A percentile compares a stretch with the other conserved stretches of the same genome.
Conservation (phyloP, 345 rosid genomes). For the Eucalyptus melliodora region DNA sequence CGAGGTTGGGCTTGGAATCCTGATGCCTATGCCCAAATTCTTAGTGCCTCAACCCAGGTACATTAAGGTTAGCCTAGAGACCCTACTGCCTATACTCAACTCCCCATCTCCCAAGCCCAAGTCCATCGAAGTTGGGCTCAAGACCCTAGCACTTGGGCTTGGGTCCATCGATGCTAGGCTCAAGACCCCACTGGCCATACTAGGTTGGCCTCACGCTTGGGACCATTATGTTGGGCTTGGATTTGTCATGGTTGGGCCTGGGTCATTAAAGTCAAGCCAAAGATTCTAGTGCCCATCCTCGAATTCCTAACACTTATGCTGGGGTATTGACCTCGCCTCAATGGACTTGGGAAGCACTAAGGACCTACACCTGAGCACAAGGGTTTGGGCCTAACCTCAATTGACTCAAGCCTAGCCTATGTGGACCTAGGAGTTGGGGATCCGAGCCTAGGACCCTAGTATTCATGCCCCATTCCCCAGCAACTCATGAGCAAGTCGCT, state of each 20-base stretch:
- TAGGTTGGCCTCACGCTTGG: too few species aligned
- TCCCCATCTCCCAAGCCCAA: too few species aligned
- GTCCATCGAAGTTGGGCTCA: too few species aligned
- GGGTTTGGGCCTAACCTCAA: not conserved
- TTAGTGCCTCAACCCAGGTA: rapidly evolving
- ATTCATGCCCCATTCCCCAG: not conserved
- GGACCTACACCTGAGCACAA: too few species aligned
- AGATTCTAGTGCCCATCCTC: rapidly evolving
- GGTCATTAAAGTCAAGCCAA: too few species aligned
- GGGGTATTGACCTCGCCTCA: rapidly evolving
- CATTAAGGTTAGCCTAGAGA: not conserved
- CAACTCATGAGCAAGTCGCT: not conserved
- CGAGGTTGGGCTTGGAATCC: not conserved
- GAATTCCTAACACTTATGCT: rapidly evolving
- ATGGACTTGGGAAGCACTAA: too few species aligned
- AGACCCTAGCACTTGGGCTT: too few species aligned
- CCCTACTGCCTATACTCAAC: not conserved
- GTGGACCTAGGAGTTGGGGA: not conserved
- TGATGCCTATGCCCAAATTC: not conserved
- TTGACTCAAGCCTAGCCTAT: not conserved
- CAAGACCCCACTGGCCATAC: not conserved
- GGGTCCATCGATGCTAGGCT: too few species aligned
- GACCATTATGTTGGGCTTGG: too few species aligned
- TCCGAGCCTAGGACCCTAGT: not conserved
- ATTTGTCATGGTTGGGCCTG: rapidly evolving